Conservation (phyloP, 352 stramenopile genomes). For the Globisporangium polare region DNA sequence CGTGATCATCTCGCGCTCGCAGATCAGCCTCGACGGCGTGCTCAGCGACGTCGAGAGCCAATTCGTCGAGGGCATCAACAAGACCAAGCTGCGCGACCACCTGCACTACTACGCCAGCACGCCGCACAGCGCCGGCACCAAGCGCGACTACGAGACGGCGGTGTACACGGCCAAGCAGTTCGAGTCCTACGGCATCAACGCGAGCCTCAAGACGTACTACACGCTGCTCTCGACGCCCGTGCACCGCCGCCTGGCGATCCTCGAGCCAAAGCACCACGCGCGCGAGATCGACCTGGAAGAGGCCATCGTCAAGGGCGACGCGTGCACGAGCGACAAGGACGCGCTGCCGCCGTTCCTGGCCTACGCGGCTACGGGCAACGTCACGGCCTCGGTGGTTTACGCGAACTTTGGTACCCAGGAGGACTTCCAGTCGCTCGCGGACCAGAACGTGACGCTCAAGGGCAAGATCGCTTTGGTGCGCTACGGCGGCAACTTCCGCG, state of each 20-base stretch:
- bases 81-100: conserved; percentile 8
- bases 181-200: conserved; percentile 54
- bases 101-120: conserved; percentile 18
- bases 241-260: conserved; percentile 36
- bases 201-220: conserved; percentile 64
- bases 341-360: conserved; percentile 76
- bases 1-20: too few relatives aligned
- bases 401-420: conserved; percentile 77
- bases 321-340: conserved; percentile 44
- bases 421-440: conserved; percentile 80
- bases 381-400: conserved; percentile 75
- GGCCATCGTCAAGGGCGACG: conserved; percentile 50
- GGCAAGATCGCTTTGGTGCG: conserved; percentile 85
- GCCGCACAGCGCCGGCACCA: conserved; percentile 40
- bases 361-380: conserved; percentile 75
- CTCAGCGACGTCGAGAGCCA: too few relatives aligned
- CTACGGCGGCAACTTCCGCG: conserved; percentile 75
- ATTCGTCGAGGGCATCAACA: conserved; percentile 10
- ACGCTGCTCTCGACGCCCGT: conserved; percentile 71
- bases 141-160: conserved; percentile 58
- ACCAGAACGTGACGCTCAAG: conserved; percentile 60
- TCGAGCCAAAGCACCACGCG: conserved; percentile 24
- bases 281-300: conserved; percentile 61
- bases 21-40: too few relatives aligned
- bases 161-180: conserved; percentile 60